Percentiles rank a stretch among this genome's conserved stretches.
These are phyloP conservation scores for Ambrosia hybrid DNA, from an alignment of 140 eudicot species.

Conservation along the genomic window DNA sequence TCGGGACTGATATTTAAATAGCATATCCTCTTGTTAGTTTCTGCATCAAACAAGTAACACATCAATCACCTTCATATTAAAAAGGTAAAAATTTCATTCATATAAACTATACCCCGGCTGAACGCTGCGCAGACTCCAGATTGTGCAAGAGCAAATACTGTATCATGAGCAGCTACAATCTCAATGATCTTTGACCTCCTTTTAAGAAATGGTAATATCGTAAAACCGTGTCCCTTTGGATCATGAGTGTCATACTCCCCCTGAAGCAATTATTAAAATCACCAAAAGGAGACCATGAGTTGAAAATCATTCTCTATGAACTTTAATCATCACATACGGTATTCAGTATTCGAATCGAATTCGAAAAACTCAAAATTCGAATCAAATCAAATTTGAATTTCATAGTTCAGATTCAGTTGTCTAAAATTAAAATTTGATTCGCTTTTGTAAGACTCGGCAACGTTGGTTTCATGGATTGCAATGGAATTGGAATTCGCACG, in stretches of 20 bases:
- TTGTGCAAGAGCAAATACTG: slow-evolving; percentile 64
- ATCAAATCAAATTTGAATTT: too few species aligned
- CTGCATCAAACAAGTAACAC: slow-evolving; percentile 42
- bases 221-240: slow-evolving; percentile 53
- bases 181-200: slow-evolving; percentile 57
- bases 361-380: too few species aligned
- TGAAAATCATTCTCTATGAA: neutral
- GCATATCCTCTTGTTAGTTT: slow-evolving; percentile 67
- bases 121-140: slow-evolving; percentile 71
- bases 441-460: too few species aligned
- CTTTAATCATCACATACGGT: neutral
- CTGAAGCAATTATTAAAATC: slow-evolving; percentile 28
- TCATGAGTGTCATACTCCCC: slow-evolving; percentile 66
- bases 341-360: too few species aligned
- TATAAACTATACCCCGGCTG: slow-evolving; percentile 46
- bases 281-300: neutral
- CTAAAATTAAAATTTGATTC: too few species aligned
- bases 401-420: too few species aligned
- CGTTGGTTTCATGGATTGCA: too few species aligned
- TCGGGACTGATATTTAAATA: slow-evolving; percentile 62
- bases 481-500: too few species aligned
- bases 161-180: slow-evolving; percentile 64
- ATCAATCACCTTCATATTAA: slow-evolving; percentile 2
- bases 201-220: slow-evolving; percentile 47
- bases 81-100: neutral